Evolutionary conservation across 495 filamentous ascomycete species (phyloP).

Genomic region (Daldinia childiae): DNA sequence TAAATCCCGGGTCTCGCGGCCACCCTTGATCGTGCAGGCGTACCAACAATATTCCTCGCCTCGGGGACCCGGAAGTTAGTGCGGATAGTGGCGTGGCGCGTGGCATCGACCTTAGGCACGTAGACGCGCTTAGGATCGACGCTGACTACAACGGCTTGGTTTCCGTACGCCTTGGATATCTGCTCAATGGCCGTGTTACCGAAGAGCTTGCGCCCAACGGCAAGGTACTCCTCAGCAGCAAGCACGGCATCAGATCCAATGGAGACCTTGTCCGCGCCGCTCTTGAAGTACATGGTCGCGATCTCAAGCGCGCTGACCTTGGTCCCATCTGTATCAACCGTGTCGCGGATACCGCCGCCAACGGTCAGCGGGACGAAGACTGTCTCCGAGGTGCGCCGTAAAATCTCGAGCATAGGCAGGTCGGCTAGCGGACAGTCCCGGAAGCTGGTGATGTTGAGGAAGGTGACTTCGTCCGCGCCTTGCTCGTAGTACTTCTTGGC

Average conservation of each 20-base stretch:
- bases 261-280: constrained; percentile 97
- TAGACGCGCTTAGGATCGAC: constrained; percentile 94
- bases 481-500: constrained; percentile 94
- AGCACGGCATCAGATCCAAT: constrained; percentile 95
- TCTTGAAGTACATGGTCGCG: constrained; percentile 97
- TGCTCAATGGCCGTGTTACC: constrained; percentile 93
- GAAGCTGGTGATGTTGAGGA: constrained; percentile 98
- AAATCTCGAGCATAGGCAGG: constrained; percentile 93
- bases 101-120: constrained; percentile 74
- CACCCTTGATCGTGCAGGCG: constrained; percentile 95
- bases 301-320: constrained; percentile 87
- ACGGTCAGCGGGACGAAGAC: constrained; percentile 98
- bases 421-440: constrained; percentile 91
- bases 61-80: constrained; percentile 73
- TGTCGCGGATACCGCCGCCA: constrained; percentile 93
- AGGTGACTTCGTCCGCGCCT: constrained; percentile 95
- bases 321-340: constrained; percentile 88
- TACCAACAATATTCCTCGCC: constrained; percentile 95
- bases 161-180: constrained; percentile 92
- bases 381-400: constrained; percentile 84
- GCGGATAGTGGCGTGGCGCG: constrained; percentile 78
- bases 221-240: constrained; percentile 89
- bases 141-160: constrained; percentile 95
- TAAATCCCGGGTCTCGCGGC: constrained; percentile 87
- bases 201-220: constrained; percentile 68